Percentiles rank a stretch among this genome's conserved stretches.
Conservation (phyloP, 768 basidiomycete genomes). For the Mycena epipterygia region DNA sequence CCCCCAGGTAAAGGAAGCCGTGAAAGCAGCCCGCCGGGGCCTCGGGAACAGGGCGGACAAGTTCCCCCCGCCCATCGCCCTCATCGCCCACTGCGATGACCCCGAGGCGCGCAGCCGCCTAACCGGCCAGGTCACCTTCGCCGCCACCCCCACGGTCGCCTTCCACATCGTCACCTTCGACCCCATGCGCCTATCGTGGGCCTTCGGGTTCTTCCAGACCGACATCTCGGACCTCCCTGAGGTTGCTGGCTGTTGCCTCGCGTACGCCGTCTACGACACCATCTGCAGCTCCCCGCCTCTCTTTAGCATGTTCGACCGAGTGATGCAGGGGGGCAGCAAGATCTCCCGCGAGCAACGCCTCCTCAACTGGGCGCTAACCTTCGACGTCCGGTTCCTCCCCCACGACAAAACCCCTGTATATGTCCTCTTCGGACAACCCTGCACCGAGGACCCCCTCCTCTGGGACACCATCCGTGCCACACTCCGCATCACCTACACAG, state of each 20-base stretch:
- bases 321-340: background rate
- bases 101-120: background rate
- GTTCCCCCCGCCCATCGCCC: background rate
- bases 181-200: background rate
- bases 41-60: background rate
- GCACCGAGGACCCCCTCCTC: background rate
- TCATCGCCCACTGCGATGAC: background rate
- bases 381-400: background rate
- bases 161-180: background rate
- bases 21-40: background rate
- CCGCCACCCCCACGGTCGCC: background rate
- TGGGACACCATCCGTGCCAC: constrained; percentile 1
- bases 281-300: background rate
- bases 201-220: background rate
- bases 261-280: background rate
- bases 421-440: constrained; percentile 6
- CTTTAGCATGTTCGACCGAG: constrained; percentile 12
- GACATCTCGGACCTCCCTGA: background rate
- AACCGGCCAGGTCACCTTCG: background rate
- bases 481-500: background rate
- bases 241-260: background rate
- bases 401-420: background rate
- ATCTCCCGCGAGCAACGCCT: background rate
- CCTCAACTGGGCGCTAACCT: background rate
- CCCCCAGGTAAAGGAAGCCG: background rate